Base-by-base conservation (phyloP, 2,329 filamentous ascomycete species). In the Phyllosticta citriasiana region DNA sequence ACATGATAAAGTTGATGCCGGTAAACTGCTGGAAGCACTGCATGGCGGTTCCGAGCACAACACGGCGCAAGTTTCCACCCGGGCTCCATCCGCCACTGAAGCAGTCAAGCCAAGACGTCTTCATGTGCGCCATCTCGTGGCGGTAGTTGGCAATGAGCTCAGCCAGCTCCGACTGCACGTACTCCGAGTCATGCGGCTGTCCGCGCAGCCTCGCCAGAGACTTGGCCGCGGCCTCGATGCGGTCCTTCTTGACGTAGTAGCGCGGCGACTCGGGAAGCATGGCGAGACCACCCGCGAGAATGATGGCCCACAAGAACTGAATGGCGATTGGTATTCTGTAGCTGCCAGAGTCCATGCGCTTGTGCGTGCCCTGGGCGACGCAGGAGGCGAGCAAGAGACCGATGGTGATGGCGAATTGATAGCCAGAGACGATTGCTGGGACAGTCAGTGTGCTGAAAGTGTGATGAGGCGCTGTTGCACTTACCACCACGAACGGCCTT, bases 71-170 rank as follows among this genome's bases (percentile, higher is more conserved):
- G 66, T 80, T 79, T 64, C 79, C 81, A 71, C 78, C 80, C 24
- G 80, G 76, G 62, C 78, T 73, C 71, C 75, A 80, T 57, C 77
- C 79, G 57, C 83, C 83, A 51, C 71, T 73, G 78, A 86, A 86
- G 77, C 83, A 85, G 74, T 83, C 82, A 62, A 77, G 71, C 91
- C 91, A 95, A 70, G 80, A 82, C 63, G 87, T 77, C 57, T 83
- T 69, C 67, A 86, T 71, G 55, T 69, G 62, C 57, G 67, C 66
- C 52, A 65, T 65, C 56, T 59, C 61, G 22, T 62, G 53, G 71
- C 66, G 19, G 69, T 93, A 84, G 80, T 95, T 96, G 79, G 90
- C 91, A 63, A 94, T 82, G 66, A 96, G 90, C 78, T 96, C 91
- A 53, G 88, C 83, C 54, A 95, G 81, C 77, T 96, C 91, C 64